phyloP scores from a whole-genome alignment of 257 asterid genomes.

The Solanum chmielewskii region DNA sequence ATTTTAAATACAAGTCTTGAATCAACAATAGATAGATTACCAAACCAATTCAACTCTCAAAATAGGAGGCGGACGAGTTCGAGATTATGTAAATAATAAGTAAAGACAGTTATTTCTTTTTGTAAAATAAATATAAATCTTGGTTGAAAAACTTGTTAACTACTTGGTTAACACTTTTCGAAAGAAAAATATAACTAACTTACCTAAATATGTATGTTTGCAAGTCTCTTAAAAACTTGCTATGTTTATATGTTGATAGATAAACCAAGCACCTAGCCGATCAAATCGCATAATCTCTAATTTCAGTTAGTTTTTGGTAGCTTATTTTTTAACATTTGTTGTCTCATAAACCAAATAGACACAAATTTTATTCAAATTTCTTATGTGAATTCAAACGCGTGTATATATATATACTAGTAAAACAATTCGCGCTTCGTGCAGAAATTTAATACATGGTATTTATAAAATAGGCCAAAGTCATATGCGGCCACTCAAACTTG shows the following conservation, averaged over 20 bases:
- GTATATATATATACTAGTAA: too few relatives aligned
- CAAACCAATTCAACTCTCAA: background rate
- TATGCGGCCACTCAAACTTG: too few relatives aligned
- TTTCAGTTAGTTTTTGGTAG: background rate
- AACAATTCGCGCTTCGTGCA: too few relatives aligned
- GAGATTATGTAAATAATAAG: background rate
- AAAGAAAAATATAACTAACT: too few relatives aligned
- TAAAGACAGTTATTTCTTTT: background rate
- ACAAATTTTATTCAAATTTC: background rate
- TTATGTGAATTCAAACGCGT: too few relatives aligned
- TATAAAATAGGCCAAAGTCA: too few relatives aligned
- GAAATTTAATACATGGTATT: too few relatives aligned
- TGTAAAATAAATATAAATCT: background rate
- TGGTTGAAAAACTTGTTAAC: too few relatives aligned
- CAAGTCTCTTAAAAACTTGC: too few relatives aligned
- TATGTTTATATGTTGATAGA: too few relatives aligned
- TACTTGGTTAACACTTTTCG: too few relatives aligned
- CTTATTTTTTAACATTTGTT: background rate
- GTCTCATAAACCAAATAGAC: background rate
- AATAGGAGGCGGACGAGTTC: background rate
- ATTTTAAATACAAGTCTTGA: background rate
- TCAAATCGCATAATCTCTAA: background rate
- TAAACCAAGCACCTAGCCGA: background rate
- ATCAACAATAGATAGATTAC: too few relatives aligned
- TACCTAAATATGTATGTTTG: background rate